Conservation (phyloP, 2,329 filamentous ascomycete genomes). For the Trichoderma sp. region DNA sequence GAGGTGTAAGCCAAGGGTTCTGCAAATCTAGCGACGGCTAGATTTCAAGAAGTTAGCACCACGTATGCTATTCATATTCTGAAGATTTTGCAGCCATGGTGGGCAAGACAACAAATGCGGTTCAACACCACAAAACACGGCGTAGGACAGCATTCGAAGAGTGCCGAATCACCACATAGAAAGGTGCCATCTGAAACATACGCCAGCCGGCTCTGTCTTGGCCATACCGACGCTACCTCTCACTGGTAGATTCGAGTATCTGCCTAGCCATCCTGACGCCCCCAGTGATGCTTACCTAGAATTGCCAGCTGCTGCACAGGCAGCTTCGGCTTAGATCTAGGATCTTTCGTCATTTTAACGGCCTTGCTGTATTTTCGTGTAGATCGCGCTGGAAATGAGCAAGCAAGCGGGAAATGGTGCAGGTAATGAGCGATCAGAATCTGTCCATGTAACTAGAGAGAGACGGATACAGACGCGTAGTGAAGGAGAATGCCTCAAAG, state of each 20-base stretch:
- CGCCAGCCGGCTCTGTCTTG: too few relatives aligned
- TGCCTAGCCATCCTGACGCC: background rate
- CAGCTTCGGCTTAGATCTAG: conserved; percentile 49
- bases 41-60: conserved; percentile 19
- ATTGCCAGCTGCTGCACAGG: conserved; percentile 75
- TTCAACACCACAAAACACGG: too few relatives aligned
- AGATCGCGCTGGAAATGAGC: background rate
- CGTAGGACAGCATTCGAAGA: too few relatives aligned
- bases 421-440: background rate
- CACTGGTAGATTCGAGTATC: too few relatives aligned
- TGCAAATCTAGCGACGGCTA: conserved; percentile 74
- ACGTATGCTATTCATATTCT: background rate
- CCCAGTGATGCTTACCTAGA: conserved; percentile 57
- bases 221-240: too few relatives aligned
- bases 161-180: too few relatives aligned
- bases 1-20: conserved; percentile 72
- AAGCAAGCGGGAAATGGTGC: background rate
- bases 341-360: conserved; percentile 10
- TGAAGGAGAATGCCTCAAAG: background rate
- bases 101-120: background rate
- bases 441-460: background rate
- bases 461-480: background rate
- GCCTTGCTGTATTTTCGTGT: background rate
- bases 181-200: too few relatives aligned
- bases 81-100: background rate